Evolutionary conservation across 495 filamentous ascomycete genomes (phyloP).

Genomic region (Penicillium taxi): DNA sequence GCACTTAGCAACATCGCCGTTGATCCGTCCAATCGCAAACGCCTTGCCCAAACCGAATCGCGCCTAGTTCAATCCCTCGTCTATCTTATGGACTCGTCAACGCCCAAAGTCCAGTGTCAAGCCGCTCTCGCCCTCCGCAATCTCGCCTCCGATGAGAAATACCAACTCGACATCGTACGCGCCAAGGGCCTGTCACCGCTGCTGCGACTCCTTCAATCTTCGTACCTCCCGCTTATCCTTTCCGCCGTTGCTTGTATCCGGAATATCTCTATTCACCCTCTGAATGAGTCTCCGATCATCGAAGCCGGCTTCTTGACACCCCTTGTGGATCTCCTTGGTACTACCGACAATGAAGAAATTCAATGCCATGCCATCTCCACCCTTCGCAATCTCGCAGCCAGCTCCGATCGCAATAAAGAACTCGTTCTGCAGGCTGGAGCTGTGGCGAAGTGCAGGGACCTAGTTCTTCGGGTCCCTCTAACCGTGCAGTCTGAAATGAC

Average conservation of each 20-base stretch:
- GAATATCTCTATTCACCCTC: conserved; percentile 97
- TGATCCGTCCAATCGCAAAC: conserved; percentile 81
- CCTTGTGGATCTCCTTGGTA: conserved; percentile 85
- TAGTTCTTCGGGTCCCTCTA: conserved; percentile 86
- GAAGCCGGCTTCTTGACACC: conserved; percentile 94
- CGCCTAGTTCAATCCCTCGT: conserved; percentile 88
- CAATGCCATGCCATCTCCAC: conserved; percentile 98
- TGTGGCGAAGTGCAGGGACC: conserved; percentile 95
- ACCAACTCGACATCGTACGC: conserved; percentile 93
- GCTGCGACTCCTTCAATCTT: conserved; percentile 82
- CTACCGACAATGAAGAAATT: conserved; percentile 96
- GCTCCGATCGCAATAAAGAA: conserved; percentile 94
- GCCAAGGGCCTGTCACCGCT: conserved; percentile 77
- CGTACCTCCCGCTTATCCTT: conserved; percentile 89
- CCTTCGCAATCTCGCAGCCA: conserved; percentile 88
- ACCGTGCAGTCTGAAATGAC: conserved; percentile 99
- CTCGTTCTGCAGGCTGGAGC: conserved; percentile 92
- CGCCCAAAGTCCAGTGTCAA: conserved; percentile 97
- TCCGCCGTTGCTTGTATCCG: conserved; percentile 97
- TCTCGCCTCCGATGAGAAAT: conserved; percentile 95
- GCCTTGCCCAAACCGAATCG: conserved; percentile 78
- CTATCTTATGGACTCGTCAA: conserved; percentile 92
- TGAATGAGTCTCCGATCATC: conserved; percentile 98
- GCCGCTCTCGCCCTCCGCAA: conserved; percentile 91
- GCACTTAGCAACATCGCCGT: conserved; percentile 98